Evolutionary conservation across 1,284 basidiomycete species (phyloP), one percentile per base, ranked within the genome.

Genomic region (Entoloma clypeatum): DNA sequence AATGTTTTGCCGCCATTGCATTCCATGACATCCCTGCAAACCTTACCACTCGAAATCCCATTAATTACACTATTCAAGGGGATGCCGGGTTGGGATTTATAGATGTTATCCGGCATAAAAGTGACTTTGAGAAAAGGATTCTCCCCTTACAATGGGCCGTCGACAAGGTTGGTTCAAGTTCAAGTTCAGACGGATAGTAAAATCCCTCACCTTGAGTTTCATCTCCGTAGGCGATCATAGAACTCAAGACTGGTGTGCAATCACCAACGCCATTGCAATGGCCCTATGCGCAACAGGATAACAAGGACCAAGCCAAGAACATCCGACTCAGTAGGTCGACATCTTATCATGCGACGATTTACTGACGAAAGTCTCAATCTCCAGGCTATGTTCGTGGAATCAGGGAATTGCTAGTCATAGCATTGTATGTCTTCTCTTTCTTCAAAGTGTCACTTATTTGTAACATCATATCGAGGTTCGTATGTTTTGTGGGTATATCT

Each of bases 101-200:
- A 45, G 74, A 89, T 51, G 84, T 87, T 3, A 64, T 69, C 23
- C 66, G 68, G 21, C 81, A 86, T 54, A 71, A 60, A 2, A 80
- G 83, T 46, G 85, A 88, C 61, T 80, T 81, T 52, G 85, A 88
- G 58, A 63, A 65, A 39, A 67, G 82, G 36, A 67, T 85, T 19
- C 57, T 90, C 13, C 87, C 87, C 1, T 56, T 90, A 10, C 87
- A 91, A 51, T 84, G 85, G 73, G 83, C 86, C 4, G 65, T 91
- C 23, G 87, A 90, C 52, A 68, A 76, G 54, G 83, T 81, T 46
- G 37, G 65, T 32, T 58, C 18, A 13, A 9, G 3, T 3, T 11
- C 7, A 29, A 13, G 3, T 8, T 17, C 9, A 2, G 7, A 4
- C 4, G 1, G 1, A 9, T 17, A 10, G 6, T 17, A 19, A 14